Conservation (phyloP, 2,329 filamentous ascomycete species). For the Cercospora sesami region DNA sequence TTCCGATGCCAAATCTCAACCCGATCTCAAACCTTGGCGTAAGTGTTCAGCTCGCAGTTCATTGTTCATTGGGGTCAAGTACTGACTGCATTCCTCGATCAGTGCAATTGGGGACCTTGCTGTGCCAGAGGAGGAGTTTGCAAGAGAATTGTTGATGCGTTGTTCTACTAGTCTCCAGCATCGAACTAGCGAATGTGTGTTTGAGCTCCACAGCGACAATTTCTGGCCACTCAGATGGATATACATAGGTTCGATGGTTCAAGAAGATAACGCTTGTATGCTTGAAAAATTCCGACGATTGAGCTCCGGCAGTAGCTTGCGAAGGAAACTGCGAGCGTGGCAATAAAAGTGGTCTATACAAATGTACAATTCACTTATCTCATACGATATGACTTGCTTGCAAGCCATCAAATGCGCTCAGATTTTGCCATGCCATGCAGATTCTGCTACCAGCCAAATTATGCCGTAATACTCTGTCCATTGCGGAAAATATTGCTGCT, state of each 20-base stretch:
- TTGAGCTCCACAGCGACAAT: not conserved
- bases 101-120: not conserved
- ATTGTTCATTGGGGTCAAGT: not conserved
- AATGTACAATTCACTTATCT: no score
- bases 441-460: not conserved
- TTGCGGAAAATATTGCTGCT: constrained; percentile 31
- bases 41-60: not conserved
- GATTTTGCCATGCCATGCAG: not conserved
- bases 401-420: not conserved
- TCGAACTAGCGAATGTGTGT: not conserved
- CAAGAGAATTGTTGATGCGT: not conserved
- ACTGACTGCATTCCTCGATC: not conserved
- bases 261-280: no score
- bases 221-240: not conserved
- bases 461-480: constrained; percentile 17
- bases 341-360: no score
- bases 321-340: no score
- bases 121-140: not conserved
- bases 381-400: no score
- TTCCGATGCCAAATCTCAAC: not conserved
- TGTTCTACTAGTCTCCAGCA: not conserved
- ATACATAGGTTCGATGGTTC: no score
- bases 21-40: not conserved
- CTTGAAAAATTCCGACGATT: no score
- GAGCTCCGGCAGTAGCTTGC: no score